Conservation (phyloP, 192 early-diverging fungal species). For the Pilaira anomala region DNA sequence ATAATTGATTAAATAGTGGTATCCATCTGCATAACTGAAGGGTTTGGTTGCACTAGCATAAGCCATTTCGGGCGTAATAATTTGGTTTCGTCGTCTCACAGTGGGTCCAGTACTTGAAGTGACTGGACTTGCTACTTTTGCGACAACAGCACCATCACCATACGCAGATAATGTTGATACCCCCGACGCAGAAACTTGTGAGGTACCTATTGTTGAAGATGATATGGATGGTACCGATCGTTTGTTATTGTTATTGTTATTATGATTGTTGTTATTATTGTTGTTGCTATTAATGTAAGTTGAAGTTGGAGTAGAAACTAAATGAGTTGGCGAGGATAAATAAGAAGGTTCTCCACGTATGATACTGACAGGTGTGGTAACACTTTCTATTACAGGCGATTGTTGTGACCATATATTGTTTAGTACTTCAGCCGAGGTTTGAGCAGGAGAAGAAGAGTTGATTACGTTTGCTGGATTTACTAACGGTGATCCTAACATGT, state of each 20-base stretch:
- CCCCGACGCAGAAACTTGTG: slow-evolving; percentile 13
- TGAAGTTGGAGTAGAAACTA: too few relatives aligned
- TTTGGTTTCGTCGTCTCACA: slow-evolving; percentile 21
- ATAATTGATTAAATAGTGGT: slow-evolving; percentile 84
- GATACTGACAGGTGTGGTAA: too few relatives aligned
- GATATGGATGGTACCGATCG: slow-evolving; percentile 1
- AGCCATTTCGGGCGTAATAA: slow-evolving; percentile 61
- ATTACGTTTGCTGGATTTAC: slow-evolving; percentile 15
- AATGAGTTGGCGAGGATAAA: too few relatives aligned
- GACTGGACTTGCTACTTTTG: slow-evolving; percentile 23
- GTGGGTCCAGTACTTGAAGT: slow-evolving; percentile 15
- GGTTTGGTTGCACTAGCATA: slow-evolving; percentile 83
- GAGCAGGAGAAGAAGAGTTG: neutral
- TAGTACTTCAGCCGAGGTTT: neutral
- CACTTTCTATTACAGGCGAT: neutral
- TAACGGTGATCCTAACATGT: slow-evolving; percentile 74
- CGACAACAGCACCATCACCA: slow-evolving; percentile 28
- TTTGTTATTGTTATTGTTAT: neutral
- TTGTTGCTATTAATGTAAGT: neutral
- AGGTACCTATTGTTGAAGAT: slow-evolving; percentile 6
- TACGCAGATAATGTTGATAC: slow-evolving; percentile 24
- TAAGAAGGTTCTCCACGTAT: too few relatives aligned
- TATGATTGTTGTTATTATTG: neutral
- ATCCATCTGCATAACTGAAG: slow-evolving; percentile 90
- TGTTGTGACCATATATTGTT: neutral